A percentile compares a stretch with the other conserved stretches of the same genome.
These are phyloP conservation scores for Sungouiozyma intestinalis DNA, from an alignment of 805 yeast genomes.

Conservation along the genomic window DNA sequence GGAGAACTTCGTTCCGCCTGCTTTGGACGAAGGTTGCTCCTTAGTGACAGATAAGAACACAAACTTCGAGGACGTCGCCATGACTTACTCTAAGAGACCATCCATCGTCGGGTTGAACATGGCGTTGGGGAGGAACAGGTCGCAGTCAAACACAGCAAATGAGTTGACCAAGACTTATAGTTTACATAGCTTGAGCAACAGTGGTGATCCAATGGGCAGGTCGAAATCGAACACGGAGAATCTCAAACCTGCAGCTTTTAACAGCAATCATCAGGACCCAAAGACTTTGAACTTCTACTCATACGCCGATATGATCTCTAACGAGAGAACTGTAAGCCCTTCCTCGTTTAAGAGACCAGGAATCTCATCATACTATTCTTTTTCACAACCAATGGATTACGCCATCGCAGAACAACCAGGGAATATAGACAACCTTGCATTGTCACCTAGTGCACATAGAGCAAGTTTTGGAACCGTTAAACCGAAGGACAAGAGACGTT, in stretches of 20 bases:
- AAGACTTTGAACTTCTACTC: conserved; percentile 44
- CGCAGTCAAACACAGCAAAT: background rate
- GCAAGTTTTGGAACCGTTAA: background rate
- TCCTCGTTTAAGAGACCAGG: background rate
- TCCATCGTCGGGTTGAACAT: conserved; percentile 38
- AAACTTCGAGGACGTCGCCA: conserved; percentile 60
- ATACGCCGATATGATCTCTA: conserved; percentile 68
- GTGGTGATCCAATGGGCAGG: background rate
- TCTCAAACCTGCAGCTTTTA: conserved; percentile 4
- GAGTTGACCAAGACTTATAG: conserved; percentile 3
- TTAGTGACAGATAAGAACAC: conserved; percentile 48
- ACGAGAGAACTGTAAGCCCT: conserved; percentile 30
- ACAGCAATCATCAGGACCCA: background rate
- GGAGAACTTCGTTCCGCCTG: conserved; percentile 72
- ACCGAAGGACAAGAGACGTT: background rate
- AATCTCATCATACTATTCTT: background rate
- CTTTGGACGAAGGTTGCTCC: conserved; percentile 66
- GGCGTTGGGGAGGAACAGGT: conserved; percentile 21
- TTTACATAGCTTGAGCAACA: background rate
- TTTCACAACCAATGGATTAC: background rate
- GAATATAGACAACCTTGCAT: background rate
- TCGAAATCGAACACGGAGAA: background rate
- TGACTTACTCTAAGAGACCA: conserved; percentile 56
- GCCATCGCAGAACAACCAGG: background rate
- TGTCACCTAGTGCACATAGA: background rate